Conservation (phyloP, 2,329 filamentous ascomycete species). For the Furcasterigmium sp. region DNA sequence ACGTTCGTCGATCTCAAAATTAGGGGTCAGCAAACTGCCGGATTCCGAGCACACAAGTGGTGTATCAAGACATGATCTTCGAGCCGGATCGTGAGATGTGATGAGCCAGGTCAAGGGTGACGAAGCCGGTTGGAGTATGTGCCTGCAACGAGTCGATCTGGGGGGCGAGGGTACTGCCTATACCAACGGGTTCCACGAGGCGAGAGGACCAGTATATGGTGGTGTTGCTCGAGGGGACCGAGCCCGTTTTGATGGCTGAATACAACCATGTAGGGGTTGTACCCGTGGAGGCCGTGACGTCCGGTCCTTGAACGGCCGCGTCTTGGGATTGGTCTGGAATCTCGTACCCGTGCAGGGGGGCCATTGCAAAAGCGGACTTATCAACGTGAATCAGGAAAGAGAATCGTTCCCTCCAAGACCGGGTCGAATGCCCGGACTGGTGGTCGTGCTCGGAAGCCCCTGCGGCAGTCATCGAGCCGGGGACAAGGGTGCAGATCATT, state of each 20-base stretch:
- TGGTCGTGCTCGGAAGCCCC: neutral
- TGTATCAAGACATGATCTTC: constrained; percentile 3
- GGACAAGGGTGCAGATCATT: neutral
- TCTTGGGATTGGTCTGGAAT: neutral
- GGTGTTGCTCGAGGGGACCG: neutral
- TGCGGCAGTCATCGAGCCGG: neutral
- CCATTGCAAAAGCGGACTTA: neutral
- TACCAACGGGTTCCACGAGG: neutral
- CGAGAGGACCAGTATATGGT: neutral
- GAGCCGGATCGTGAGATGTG: neutral
- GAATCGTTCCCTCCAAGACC: neutral
- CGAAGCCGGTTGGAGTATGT: neutral
- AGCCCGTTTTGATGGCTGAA: constrained; percentile 1
- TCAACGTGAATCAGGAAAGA: neutral
- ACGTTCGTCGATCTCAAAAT: too few relatives aligned
- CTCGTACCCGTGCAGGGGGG: neutral
- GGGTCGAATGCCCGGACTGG: too few relatives aligned
- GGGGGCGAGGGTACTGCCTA: neutral
- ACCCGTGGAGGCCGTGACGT: neutral
- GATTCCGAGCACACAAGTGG: neutral
- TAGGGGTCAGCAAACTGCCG: neutral
- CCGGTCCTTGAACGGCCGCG: neutral
- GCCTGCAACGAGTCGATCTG: neutral
- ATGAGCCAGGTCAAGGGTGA: neutral
- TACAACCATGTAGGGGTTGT: neutral